A percentile compares a stretch with the other conserved stretches of the same genome.
These are phyloP conservation scores for Lactifluus pinguis DNA, from an alignment of 768 basidiomycete species.

Conservation along the genomic window DNA sequence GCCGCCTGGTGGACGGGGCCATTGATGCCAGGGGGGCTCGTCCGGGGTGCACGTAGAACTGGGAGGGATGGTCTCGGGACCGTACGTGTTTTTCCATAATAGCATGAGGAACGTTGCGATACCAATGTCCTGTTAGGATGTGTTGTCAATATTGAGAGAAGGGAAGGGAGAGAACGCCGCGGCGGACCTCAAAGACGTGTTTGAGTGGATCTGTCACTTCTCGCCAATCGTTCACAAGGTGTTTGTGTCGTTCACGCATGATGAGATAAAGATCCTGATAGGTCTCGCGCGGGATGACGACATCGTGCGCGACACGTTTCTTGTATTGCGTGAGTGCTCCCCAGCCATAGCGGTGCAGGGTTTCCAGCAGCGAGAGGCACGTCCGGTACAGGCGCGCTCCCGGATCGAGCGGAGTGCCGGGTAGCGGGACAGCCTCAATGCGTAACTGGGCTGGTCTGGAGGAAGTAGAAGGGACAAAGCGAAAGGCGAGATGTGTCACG, in stretches of 20 bases:
- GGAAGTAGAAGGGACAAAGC: constrained; percentile 39
- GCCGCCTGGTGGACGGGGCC: constrained; percentile 76
- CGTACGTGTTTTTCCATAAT: constrained; percentile 75
- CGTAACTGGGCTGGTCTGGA: constrained; percentile 31
- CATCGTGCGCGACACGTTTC: constrained; percentile 82
- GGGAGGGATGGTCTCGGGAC: background rate
- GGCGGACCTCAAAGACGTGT: constrained; percentile 76
- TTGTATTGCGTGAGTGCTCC: constrained; percentile 73
- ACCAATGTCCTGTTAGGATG: constrained; percentile 65
- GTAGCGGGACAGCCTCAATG: constrained; percentile 50
- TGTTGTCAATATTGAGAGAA: background rate
- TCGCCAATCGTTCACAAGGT: constrained; percentile 64
- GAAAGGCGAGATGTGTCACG: constrained; percentile 72
- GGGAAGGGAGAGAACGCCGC: background rate
- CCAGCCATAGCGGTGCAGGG: constrained; percentile 83
- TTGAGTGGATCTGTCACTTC: constrained; percentile 82
- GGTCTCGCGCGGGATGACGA: constrained; percentile 57
- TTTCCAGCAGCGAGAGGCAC: constrained; percentile 69
- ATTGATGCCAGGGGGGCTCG: constrained; percentile 48
- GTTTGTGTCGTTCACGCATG: constrained; percentile 79
- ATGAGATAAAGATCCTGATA: constrained; percentile 89
- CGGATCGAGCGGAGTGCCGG: constrained; percentile 35
- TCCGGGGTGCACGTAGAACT: constrained; percentile 3
- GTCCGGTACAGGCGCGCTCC: constrained; percentile 73
- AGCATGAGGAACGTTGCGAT: constrained; percentile 91